These are phyloP conservation scores for Lycium barbarum DNA, from an alignment of 257 asterid species.

Conservation along the genomic window DNA sequence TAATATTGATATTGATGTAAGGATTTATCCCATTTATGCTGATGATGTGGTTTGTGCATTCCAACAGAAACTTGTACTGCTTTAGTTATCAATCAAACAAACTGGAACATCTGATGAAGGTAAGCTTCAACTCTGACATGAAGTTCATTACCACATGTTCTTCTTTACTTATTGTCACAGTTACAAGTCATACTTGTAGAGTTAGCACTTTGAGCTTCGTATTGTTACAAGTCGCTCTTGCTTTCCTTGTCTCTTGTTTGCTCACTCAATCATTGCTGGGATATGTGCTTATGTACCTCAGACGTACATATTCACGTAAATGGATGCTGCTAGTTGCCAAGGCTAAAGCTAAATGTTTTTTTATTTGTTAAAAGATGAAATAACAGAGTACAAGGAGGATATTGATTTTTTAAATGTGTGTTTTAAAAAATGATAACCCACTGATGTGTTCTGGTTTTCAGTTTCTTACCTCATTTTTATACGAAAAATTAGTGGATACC, in stretches of 20 bases:
- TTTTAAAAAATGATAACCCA: neutral
- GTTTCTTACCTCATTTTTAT: neutral
- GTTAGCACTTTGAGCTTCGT: neutral
- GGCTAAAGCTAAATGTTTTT: slow-evolving; percentile 4
- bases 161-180: slow-evolving; percentile 8
- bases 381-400: neutral
- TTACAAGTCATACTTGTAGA: slow-evolving; percentile 4
- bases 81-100: slow-evolving; percentile 93
- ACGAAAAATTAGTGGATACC: neutral
- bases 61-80: slow-evolving; percentile 86
- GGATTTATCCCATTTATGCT: slow-evolving; percentile 1
- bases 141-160: slow-evolving; percentile 13
- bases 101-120: slow-evolving; percentile 98
- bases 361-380: slow-evolving; percentile 2
- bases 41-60: slow-evolving; percentile 12
- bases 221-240: neutral
- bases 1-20: neutral
- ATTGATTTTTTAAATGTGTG: slow-evolving; percentile 3
- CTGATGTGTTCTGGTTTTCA: neutral
- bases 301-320: neutral
- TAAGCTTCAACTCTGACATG: slow-evolving; percentile 34
- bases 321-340: neutral
- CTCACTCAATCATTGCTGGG: neutral
- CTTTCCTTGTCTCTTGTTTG: neutral
- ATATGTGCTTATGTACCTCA: neutral